Base-by-base conservation (phyloP, 2,329 filamentous ascomycete species). In the Pyrenophora tritici-repentis region DNA sequence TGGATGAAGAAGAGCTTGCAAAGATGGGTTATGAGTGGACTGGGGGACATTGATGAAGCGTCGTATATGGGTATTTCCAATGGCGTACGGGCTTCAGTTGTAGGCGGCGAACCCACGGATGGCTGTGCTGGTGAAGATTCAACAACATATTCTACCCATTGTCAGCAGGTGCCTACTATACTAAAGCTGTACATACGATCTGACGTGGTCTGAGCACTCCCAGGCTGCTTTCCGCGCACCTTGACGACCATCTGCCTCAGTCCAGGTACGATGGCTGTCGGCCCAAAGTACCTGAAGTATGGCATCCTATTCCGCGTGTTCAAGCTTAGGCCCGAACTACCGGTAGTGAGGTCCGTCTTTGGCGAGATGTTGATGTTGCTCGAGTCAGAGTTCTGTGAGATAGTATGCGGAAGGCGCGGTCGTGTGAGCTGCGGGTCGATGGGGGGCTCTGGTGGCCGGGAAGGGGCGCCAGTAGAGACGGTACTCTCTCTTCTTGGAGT, bases 231-330 rank as follows among this genome's bases (percentile, higher is more conserved):
- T 53, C 88, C 86, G 51, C 86, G 82, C 24, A 92, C 84, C 46
- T 88, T 86, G 51, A 89, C 86, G 20, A 95, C 89, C 90, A 95
- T 95, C 72, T 95, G 90, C 73, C 95, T 95, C 76, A 91, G 95
- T 17, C 91, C 91, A 1, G 91, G 91, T 44, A 94, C 90, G 66
- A 96, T 96, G 56, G 91, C 91, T 1, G 91, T 96, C 0, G 90
- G 90, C 0, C 91, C 91, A 68, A 96, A 94, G 73, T 94, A 96
- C 53, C 91, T 82, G 65, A 96, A 96, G 70, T 94, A 96, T 0
- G 91, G 91, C 57, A 96, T 89, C 46, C 87, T 83, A 65, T 88
- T 83, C 78, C 69, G 77, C 72, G 61, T 82, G 78, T 55, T 82
- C 36, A 78, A 69, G 60, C 71, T 78, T 45, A 74, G 52, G 14